Percentiles rank a stretch among this genome's conserved stretches.
These are phyloP conservation scores for Oidiodendron maius DNA, from an alignment of 495 filamentous ascomycete genomes.

Conservation along the genomic window DNA sequence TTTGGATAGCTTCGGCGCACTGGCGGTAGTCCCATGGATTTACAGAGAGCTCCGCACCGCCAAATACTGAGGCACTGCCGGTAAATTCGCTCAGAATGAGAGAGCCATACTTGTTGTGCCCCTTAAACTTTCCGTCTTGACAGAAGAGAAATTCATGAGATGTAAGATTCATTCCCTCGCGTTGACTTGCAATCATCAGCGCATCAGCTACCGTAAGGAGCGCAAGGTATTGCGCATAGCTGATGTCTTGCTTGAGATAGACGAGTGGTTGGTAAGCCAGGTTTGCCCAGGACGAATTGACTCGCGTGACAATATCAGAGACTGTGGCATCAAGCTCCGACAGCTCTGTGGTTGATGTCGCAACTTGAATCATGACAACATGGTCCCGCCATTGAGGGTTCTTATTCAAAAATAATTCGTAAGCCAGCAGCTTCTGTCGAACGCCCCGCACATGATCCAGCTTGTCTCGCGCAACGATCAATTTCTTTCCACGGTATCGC, in stretches of 20 bases:
- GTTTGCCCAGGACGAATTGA: slow-evolving; percentile 83
- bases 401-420: slow-evolving; percentile 88
- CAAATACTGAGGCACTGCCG: slow-evolving; percentile 80
- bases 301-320: slow-evolving; percentile 85
- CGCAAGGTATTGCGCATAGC: slow-evolving; percentile 83
- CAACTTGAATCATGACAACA: slow-evolving; percentile 87
- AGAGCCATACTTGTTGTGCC: slow-evolving; percentile 72
- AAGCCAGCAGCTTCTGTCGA: slow-evolving; percentile 84
- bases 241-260: slow-evolving; percentile 92
- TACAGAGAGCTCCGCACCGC: slow-evolving; percentile 67
- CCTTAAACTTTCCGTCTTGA: slow-evolving; percentile 70
- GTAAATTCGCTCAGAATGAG: slow-evolving; percentile 92
- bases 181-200: slow-evolving; percentile 85
- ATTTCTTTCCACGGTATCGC: slow-evolving; percentile 73
- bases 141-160: slow-evolving; percentile 90
- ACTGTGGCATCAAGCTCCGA: slow-evolving; percentile 80
- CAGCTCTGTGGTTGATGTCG: slow-evolving; percentile 80
- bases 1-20: slow-evolving; percentile 76
- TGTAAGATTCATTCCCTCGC: slow-evolving; percentile 93
- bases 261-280: slow-evolving; percentile 85
- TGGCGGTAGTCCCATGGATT: slow-evolving; percentile 92
- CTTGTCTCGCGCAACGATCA: slow-evolving; percentile 91
- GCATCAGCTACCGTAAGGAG: slow-evolving; percentile 82
- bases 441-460: slow-evolving; percentile 87
- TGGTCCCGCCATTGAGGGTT: slow-evolving; percentile 84